Conservation (phyloP, 1,139 yeast genomes). For the Meyerozyma carpophila region DNA sequence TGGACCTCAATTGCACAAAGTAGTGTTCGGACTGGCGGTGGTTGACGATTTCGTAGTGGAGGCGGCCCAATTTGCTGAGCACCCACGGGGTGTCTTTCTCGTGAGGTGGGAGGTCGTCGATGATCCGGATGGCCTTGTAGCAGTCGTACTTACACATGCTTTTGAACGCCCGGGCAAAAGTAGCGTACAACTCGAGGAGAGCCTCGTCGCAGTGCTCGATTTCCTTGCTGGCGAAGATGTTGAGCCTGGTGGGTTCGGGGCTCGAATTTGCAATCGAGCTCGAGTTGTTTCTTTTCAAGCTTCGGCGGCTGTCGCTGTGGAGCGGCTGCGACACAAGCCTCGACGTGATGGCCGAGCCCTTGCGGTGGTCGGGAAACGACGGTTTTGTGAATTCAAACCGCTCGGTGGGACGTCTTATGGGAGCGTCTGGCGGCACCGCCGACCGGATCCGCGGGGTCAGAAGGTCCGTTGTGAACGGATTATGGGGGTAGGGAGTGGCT, state of each 20-base stretch:
- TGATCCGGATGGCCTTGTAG: conserved; percentile 67
- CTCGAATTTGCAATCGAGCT: conserved; percentile 4
- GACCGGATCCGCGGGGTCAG: conserved; percentile 47
- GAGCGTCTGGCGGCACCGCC: conserved; percentile 47
- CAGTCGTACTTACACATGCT: conserved; percentile 71
- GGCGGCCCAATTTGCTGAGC: conserved; percentile 67
- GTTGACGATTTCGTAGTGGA: conserved; percentile 84
- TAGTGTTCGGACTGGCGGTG: conserved; percentile 69
- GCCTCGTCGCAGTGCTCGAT: conserved; percentile 40
- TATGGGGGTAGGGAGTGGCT: neutral
- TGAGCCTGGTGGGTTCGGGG: neutral
- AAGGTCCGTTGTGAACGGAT: neutral
- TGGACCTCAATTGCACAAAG: conserved; percentile 55
- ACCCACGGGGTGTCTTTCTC: conserved; percentile 86
- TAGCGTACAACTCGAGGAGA: conserved; percentile 48
- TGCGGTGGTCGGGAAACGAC: conserved; percentile 20
- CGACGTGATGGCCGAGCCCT: conserved; percentile 48
- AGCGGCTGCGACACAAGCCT: conserved; percentile 48
- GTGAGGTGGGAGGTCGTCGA: conserved; percentile 56
- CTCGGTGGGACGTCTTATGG: conserved; percentile 37
- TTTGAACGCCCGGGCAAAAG: conserved; percentile 62
- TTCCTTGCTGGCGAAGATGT: conserved; percentile 19
- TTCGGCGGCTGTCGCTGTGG: conserved; percentile 4
- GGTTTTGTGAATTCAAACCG: conserved; percentile 30
- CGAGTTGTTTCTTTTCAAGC: conserved; percentile 4